Percentiles rank a stretch among this genome's conserved stretches.
These are phyloP conservation scores for Apiotrichum sp. DNA, from an alignment of 1,284 basidiomycete genomes.

Conservation along the genomic window DNA sequence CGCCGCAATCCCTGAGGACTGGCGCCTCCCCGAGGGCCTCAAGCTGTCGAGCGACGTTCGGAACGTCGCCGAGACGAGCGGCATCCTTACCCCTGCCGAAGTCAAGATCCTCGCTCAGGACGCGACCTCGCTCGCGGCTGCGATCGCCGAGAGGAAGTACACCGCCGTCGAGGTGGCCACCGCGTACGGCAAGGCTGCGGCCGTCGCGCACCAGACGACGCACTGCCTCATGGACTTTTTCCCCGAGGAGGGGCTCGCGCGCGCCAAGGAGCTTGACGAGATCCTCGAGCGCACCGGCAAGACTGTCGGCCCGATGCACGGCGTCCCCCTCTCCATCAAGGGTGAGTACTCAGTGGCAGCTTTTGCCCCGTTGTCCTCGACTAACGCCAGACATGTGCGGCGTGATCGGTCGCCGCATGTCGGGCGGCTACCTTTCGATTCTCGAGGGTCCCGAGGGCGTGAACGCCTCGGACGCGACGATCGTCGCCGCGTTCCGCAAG, in stretches of 20 bases:
- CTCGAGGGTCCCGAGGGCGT: constrained; percentile 10
- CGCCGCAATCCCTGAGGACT: constrained; percentile 11
- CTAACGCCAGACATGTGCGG: constrained; percentile 38
- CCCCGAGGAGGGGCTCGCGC: constrained; percentile 55
- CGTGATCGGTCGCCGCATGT: constrained; percentile 39
- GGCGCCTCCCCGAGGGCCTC: constrained; percentile 8
- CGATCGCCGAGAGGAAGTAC: constrained; percentile 27
- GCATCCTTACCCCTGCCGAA: constrained; percentile 22
- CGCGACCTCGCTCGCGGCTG: constrained; percentile 35
- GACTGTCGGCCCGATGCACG: constrained; percentile 56
- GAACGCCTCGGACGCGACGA: constrained; percentile 4
- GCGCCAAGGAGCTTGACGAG: constrained; percentile 57
- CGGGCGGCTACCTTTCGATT: constrained; percentile 19
- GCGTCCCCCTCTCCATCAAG: constrained; percentile 60
- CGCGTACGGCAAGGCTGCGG: constrained; percentile 27
- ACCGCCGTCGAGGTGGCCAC: constrained; percentile 27
- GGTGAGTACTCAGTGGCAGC: not conserved
- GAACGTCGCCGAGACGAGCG: constrained; percentile 11
- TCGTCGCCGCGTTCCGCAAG: constrained; percentile 19
- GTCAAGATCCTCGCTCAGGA: constrained; percentile 30
- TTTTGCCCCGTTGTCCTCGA: not conserved
- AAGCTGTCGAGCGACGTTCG: constrained; percentile 7
- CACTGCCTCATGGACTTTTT: constrained; percentile 67
- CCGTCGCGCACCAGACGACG: constrained; percentile 45
- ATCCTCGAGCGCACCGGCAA: constrained; percentile 52